A percentile compares a stretch with the other conserved stretches of the same genome.
Conservation (phyloP, 2,329 filamentous ascomycete genomes). For the Akanthomyces dipterigenus region DNA sequence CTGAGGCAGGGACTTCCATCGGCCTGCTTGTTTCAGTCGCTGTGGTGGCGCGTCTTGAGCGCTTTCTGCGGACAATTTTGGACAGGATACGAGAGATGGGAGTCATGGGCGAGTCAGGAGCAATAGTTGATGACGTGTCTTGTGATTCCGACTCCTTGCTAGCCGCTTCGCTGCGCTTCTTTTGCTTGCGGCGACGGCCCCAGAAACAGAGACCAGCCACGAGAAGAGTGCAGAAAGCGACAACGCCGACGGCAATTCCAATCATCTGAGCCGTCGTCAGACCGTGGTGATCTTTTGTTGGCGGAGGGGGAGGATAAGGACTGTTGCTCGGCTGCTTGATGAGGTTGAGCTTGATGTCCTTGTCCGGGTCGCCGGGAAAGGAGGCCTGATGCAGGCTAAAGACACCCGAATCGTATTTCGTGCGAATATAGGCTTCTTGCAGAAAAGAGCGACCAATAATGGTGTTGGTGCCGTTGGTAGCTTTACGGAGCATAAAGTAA, state of each 20-base stretch:
- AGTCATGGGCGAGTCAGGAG: conserved; percentile 19
- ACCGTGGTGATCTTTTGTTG: conserved; percentile 14
- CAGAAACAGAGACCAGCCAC: conserved; percentile 28
- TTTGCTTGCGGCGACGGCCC: conserved; percentile 21
- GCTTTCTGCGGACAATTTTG: conserved; percentile 33
- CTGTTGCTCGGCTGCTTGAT: conserved; percentile 40
- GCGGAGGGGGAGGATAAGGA: conserved; percentile 36
- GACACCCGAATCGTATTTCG: conserved; percentile 45
- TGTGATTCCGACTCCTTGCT: conserved; percentile 28
- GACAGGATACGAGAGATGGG: conserved; percentile 29
- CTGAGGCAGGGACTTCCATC: conserved; percentile 33
- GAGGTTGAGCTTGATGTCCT: conserved; percentile 33
- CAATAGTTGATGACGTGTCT: conserved; percentile 28
- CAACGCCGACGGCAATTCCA: conserved; percentile 40
- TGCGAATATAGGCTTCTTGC: conserved; percentile 59
- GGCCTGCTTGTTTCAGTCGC: conserved; percentile 22
- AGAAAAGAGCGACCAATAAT: conserved; percentile 63
- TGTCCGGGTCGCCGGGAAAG: conserved; percentile 39
- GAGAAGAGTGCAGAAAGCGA: conserved; percentile 26
- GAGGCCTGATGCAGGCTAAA: conserved; percentile 51
- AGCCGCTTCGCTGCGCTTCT: conserved; percentile 22
- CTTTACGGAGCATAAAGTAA: conserved; percentile 61
- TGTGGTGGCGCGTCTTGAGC: conserved; percentile 18
- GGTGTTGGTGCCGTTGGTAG: conserved; percentile 45
- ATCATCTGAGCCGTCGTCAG: conserved; percentile 36